Evolutionary conservation across 257 asterid species (phyloP).

Genomic region (Nicotiana benthamiana): DNA sequence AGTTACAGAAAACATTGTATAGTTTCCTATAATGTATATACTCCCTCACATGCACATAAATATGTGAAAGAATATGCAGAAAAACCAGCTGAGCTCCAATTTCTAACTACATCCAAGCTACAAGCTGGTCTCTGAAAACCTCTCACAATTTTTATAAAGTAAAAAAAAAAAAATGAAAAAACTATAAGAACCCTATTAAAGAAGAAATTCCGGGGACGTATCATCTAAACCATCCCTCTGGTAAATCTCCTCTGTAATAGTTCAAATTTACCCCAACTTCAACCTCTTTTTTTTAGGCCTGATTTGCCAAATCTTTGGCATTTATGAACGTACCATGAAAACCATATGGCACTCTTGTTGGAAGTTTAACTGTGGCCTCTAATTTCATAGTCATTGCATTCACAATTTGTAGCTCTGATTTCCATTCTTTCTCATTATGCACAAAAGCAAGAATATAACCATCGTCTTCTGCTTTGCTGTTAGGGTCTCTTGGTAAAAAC

Average conservation of each 20-base stretch:
- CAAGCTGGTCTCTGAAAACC: slow-evolving; percentile 62
- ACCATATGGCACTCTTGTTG: slow-evolving; percentile 91
- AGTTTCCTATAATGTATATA: slow-evolving; percentile 13
- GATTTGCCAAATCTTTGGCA: slow-evolving; percentile 53
- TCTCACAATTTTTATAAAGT: slow-evolving; percentile 27
- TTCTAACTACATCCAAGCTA: slow-evolving; percentile 72
- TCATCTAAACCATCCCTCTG: slow-evolving; percentile 66
- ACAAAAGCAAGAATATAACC: slow-evolving; percentile 78
- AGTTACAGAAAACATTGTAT: slow-evolving; percentile 15
- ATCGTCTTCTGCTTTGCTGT: slow-evolving; percentile 49
- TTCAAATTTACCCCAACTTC: not conserved
- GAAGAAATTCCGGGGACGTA: slow-evolving; percentile 83
- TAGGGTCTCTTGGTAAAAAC: slow-evolving; percentile 51
- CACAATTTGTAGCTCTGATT: slow-evolving; percentile 72
- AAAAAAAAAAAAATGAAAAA: not conserved
- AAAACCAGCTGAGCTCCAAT: slow-evolving; percentile 84
- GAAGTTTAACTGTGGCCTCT: slow-evolving; percentile 68
- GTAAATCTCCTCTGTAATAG: slow-evolving; percentile 41
- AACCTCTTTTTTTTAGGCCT: slow-evolving; percentile 24
- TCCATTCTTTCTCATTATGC: slow-evolving; percentile 63
- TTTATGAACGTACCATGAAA: slow-evolving; percentile 84
- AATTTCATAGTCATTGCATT: slow-evolving; percentile 54
- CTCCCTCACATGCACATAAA: slow-evolving; percentile 13
- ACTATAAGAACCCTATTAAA: not conserved
- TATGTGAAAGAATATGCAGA: slow-evolving; percentile 48